phyloP scores from a whole-genome alignment of 345 rosid genomes.

The Lepidium africanum region DNA sequence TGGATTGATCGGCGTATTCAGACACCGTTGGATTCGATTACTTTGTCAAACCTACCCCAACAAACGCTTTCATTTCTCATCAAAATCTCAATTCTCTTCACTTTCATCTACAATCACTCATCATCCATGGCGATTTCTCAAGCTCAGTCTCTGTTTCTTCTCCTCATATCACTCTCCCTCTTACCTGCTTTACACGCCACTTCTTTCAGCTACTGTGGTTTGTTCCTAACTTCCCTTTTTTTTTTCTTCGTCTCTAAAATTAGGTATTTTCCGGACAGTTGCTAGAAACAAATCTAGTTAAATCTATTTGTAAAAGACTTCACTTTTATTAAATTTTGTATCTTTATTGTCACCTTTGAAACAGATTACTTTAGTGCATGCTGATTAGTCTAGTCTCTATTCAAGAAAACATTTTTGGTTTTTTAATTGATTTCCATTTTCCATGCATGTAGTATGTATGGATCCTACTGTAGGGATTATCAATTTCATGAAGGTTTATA shows the following conservation, averaged over 20 bases:
- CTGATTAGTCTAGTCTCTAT: not conserved
- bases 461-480: not conserved
- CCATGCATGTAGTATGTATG: not conserved
- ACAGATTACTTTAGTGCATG: not conserved
- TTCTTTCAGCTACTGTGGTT: conserved; percentile 27
- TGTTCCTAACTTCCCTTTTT: not conserved
- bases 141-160: conserved; percentile 18
- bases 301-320: not conserved
- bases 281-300: not conserved
- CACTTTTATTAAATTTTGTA: not conserved
- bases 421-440: not conserved
- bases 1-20: not conserved
- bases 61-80: not conserved
- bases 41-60: not conserved
- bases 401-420: not conserved
- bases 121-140: conserved; percentile 29
- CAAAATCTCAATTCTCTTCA: not conserved
- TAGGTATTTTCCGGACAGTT: not conserved
- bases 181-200: conserved; percentile 19
- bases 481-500: not conserved
- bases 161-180: conserved; percentile 11
- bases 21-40: conserved; percentile 4
- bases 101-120: conserved; percentile 3
- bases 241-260: not conserved
- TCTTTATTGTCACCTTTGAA: not conserved